Evolutionary conservation across 768 basidiomycete species (phyloP), one percentile per base, ranked within the genome.

Genomic region (Ramaria rubella): DNA sequence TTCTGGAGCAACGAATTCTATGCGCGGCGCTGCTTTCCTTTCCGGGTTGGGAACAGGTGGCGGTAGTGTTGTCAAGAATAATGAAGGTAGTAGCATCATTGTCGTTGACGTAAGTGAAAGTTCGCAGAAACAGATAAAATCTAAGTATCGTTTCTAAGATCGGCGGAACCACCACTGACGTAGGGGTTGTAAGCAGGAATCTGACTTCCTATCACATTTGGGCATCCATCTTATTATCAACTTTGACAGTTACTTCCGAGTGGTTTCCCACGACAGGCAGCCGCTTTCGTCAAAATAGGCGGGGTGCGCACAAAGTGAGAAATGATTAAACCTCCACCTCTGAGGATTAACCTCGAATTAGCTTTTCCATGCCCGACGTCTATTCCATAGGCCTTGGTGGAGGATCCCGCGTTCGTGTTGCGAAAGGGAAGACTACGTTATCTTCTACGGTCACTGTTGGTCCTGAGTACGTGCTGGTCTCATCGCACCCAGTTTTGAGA

Each of bases 121-220:
- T 24, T 48, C 31, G 19, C 21, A 15, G 29, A 30, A 24, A 11
- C 21, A 27, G n/a, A 26, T 26, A 2, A 9, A 27, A 15, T 3
- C 17, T 27, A 23, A 26, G 17, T 45, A n/a, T 15, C 31, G 44
- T 14, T 27, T 27, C 7, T 33, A 56, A n/a, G 55, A 31, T 85
- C 56, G 85, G 84, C 46, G 83, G 83, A 0, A 86, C 84, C 0
- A 83, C 82, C 15, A 80, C 81, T 1, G 84, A 85, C 59, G 78
- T 85, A 6, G 83, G 84, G 17, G 78, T 84, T 31, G 55, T 56
- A 31, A 30, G 45, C 45, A 19, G 7, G 26, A 26, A 8, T 55
- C 23, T 27, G 46, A 27, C 2, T 26, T 15, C 8, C 23, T 38
- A 38, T n/a, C n/a, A 11, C 3, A 26, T 2, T 19, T 33, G 4